Evolutionary conservation across 768 basidiomycete species (phyloP).

Genomic region (Tylopilus plumbeoviolaceoides): DNA sequence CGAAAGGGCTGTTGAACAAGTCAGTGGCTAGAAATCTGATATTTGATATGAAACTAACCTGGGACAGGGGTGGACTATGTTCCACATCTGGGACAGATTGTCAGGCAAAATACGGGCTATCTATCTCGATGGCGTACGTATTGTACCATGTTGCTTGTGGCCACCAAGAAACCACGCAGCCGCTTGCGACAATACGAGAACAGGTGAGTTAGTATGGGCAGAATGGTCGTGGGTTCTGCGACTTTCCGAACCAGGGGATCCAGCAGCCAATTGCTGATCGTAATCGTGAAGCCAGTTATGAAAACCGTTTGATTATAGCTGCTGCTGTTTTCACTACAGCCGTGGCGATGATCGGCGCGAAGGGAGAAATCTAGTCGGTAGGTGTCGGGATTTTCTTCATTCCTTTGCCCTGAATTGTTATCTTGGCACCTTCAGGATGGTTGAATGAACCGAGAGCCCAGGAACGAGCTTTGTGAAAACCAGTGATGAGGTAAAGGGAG

Average conservation of each 20-base stretch:
- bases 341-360: not conserved
- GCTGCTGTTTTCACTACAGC: not conserved
- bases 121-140: no score
- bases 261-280: not conserved
- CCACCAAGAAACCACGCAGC: not conserved
- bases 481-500: constrained; percentile 2
- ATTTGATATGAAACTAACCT: not conserved
- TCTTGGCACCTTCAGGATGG: not conserved
- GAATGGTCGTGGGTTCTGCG: not conserved
- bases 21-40: not conserved
- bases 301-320: not conserved
- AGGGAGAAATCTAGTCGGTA: not conserved
- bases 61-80: not conserved
- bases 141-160: no score
- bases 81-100: not conserved
- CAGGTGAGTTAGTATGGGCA: not conserved
- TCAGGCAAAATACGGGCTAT: no score
- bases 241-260: not conserved
- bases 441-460: constrained; percentile 1
- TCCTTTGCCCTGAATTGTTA: no score
- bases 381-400: no score
- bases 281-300: not conserved
- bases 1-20: not conserved
- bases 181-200: not conserved
- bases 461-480: not conserved